These are phyloP conservation scores for Cicer cuneatum DNA, from an alignment of 306 rosid species.

Conservation along the genomic window DNA sequence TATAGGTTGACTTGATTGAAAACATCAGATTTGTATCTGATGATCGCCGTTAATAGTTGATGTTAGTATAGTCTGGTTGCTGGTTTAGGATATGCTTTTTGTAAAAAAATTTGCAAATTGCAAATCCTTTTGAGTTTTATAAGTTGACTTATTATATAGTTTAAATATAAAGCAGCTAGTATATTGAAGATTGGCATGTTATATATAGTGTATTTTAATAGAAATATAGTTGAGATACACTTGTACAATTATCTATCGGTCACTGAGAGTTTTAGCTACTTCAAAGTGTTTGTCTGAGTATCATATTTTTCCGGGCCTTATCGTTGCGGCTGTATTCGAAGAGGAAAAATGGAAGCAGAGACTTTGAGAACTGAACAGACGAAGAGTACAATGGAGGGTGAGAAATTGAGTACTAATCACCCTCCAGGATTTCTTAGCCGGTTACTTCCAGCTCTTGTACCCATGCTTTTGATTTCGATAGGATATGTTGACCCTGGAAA, in stretches of 20 bases:
- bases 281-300: constrained; percentile 43
- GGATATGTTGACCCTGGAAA: constrained; percentile 98
- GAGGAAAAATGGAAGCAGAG: constrained; percentile 64
- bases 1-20: constrained; percentile 47
- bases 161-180: constrained; percentile 39
- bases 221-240: constrained; percentile 29
- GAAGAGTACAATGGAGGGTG: constrained; percentile 63
- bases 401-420: constrained; percentile 43
- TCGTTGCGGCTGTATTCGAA: constrained; percentile 37
- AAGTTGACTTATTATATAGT: constrained; percentile 31
- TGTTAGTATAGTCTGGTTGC: constrained; percentile 27
- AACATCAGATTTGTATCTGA: constrained; percentile 43
- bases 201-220: constrained; percentile 26
- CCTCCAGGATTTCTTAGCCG: constrained; percentile 49
- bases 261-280: constrained; percentile 44
- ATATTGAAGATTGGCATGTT: constrained; percentile 28
- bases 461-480: constrained; percentile 74
- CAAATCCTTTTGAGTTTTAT: constrained; percentile 15
- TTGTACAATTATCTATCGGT: constrained; percentile 38
- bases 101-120: constrained; percentile 44
- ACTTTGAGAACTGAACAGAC: constrained; percentile 45
- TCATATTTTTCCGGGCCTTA: constrained; percentile 36
- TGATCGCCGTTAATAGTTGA: constrained; percentile 47
- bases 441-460: constrained; percentile 67
- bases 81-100: constrained; percentile 37